A percentile compares a stretch with the other conserved stretches of the same genome.
phyloP scores from a whole-genome alignment of 2,329 filamentous ascomycete species.

The Alternaria arborescens region DNA sequence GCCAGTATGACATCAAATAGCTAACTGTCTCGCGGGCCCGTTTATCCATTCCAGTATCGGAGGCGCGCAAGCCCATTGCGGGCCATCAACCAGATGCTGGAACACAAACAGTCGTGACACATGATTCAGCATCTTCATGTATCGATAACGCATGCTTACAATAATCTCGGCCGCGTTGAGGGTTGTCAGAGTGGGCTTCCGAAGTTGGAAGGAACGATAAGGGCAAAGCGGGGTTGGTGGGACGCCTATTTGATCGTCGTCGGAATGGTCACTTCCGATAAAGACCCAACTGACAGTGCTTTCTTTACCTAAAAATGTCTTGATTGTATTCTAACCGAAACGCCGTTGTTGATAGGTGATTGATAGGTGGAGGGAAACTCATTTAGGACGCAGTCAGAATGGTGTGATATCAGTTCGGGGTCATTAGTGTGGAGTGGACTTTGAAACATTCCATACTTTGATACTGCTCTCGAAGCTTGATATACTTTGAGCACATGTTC shows the following conservation, averaged over 20 bases:
- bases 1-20: neutral
- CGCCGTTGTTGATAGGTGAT: neutral
- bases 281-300: neutral
- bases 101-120: neutral
- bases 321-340: neutral
- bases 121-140: neutral
- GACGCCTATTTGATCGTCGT: conserved; percentile 4
- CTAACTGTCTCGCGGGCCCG: neutral
- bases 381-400: neutral
- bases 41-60: neutral
- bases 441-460: neutral
- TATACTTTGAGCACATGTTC: neutral
- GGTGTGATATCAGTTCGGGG: neutral
- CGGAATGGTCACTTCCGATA: conserved; percentile 13
- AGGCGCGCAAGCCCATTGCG: neutral
- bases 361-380: neutral
- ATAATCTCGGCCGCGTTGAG: neutral
- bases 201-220: conserved; percentile 7
- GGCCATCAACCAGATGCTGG: neutral
- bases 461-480: neutral
- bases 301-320: neutral
- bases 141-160: conserved; percentile 2
- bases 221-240: conserved; percentile 8
- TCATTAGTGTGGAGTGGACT: neutral
- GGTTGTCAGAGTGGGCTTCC: neutral